Evolutionary conservation across 2,329 filamentous ascomycete species (phyloP).

Genomic region (Sordariomycetes sp.): DNA sequence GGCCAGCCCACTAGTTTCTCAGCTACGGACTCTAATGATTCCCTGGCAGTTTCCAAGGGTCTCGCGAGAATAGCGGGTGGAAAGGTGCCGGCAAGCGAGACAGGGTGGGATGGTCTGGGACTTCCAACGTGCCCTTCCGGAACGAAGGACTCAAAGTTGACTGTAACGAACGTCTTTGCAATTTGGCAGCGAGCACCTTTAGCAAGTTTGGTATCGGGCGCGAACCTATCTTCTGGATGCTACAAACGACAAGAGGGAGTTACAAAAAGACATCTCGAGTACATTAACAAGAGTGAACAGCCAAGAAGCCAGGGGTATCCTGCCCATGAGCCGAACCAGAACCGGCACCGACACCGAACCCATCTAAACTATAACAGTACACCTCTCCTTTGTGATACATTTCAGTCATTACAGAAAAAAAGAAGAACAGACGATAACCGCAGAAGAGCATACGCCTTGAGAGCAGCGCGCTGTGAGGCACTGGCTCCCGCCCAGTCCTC

Average conservation of each 20-base stretch:
- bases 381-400: neutral
- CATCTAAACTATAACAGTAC: neutral
- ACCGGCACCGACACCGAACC: neutral
- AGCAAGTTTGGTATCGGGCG: too few relatives aligned
- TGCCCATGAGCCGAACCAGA: neutral
- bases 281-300: too few relatives aligned
- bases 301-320: too few relatives aligned
- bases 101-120: constrained; percentile 6
- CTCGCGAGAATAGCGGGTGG: constrained; percentile 21
- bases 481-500: neutral
- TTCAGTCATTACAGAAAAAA: neutral
- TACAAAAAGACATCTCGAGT: too few relatives aligned
- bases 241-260: too few relatives aligned
- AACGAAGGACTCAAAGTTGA: too few relatives aligned
- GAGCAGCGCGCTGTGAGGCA: neutral
- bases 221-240: too few relatives aligned
- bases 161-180: too few relatives aligned
- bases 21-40: constrained; percentile 33
- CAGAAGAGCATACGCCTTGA: neutral
- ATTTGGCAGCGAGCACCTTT: too few relatives aligned
- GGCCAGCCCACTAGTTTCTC: constrained; percentile 47
- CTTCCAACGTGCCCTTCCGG: neutral
- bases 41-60: constrained; percentile 28
- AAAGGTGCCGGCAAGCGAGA: constrained; percentile 13
- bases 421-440: neutral